Conservation (phyloP, 352 stramenopile genomes). For the Phytophthora multivora region DNA sequence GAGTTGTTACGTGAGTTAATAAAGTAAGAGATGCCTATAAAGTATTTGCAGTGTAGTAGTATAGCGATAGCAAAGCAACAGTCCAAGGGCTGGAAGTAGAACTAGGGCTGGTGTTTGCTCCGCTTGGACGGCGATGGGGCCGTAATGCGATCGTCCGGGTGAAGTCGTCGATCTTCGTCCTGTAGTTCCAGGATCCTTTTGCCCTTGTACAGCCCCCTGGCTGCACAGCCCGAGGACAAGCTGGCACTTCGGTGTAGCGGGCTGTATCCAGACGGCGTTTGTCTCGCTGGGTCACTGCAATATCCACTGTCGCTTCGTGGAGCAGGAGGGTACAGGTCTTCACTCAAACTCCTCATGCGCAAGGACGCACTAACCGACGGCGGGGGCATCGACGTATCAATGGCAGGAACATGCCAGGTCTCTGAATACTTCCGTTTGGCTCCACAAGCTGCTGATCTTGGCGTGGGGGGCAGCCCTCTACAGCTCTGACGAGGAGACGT, state of each 20-base stretch:
- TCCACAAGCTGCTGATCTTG: slow-evolving; percentile 24
- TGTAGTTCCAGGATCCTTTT: slow-evolving; percentile 81
- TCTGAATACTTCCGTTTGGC: slow-evolving; percentile 34
- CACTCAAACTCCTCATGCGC: slow-evolving; percentile 45
- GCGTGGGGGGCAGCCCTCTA: slow-evolving; percentile 28
- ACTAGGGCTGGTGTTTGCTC: slow-evolving; percentile 43
- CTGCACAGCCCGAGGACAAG: slow-evolving; percentile 36
- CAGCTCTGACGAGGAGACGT: slow-evolving; percentile 5
- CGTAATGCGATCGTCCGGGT: slow-evolving; percentile 50
- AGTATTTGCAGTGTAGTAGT: slow-evolving; percentile 24
- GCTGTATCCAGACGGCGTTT: slow-evolving; percentile 20
- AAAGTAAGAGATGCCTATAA: slow-evolving; percentile 28
- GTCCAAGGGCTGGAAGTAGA: slow-evolving; percentile 1
- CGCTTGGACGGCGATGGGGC: slow-evolving; percentile 59
- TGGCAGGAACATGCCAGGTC: slow-evolving; percentile 31
- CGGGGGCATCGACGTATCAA: slow-evolving; percentile 27
- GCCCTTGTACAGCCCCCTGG: slow-evolving; percentile 53
- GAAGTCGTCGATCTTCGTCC: slow-evolving; percentile 74
- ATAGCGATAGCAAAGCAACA: slow-evolving; percentile 17
- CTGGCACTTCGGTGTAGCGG: slow-evolving; percentile 45
- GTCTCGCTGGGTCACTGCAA: slow-evolving; percentile 29
- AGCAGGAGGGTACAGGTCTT: slow-evolving; percentile 30
- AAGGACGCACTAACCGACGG: slow-evolving; percentile 18
- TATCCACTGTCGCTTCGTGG: slow-evolving; percentile 38
- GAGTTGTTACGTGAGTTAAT: slow-evolving; percentile 22